A percentile compares a stretch with the other conserved stretches of the same genome.
Evolutionary conservation across 192 early-diverging fungal genomes (phyloP).

Genomic region (Linnemannia elongata): DNA sequence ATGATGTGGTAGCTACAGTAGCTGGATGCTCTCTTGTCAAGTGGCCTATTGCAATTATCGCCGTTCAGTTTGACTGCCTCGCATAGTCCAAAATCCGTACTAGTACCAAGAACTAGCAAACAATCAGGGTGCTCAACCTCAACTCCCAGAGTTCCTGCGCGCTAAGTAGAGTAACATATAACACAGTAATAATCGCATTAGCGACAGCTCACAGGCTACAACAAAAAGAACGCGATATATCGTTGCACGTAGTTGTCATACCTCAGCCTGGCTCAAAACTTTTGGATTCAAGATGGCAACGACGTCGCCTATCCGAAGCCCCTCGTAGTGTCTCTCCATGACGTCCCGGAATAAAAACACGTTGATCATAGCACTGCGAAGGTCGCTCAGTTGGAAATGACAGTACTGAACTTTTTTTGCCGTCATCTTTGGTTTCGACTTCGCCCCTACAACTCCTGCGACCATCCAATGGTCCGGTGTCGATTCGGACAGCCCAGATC

Average conservation of each 20-base stretch:
- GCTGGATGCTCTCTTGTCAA: slow-evolving; percentile 33
- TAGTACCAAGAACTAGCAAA: slow-evolving; percentile 25
- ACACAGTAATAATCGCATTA: background rate
- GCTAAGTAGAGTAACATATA: background rate
- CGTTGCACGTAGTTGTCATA: slow-evolving; percentile 7
- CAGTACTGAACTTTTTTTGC: slow-evolving; percentile 29
- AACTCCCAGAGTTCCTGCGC: slow-evolving; percentile 33
- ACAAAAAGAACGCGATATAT: background rate
- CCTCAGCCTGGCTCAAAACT: slow-evolving; percentile 46
- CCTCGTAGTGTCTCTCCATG: slow-evolving; percentile 25
- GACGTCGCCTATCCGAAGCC: slow-evolving; percentile 30
- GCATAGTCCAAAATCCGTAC: slow-evolving; percentile 36
- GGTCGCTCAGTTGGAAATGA: slow-evolving; percentile 43
- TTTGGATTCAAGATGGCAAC: slow-evolving; percentile 44
- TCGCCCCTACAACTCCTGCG: slow-evolving; percentile 45
- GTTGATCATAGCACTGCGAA: slow-evolving; percentile 20
- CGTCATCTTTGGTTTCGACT: slow-evolving; percentile 30
- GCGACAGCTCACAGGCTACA: too few species aligned
- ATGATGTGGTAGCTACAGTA: slow-evolving; percentile 50
- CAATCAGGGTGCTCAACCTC: slow-evolving; percentile 43
- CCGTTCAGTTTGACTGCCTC: slow-evolving; percentile 43
- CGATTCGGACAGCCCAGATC: background rate
- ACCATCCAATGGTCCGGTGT: slow-evolving; percentile 22
- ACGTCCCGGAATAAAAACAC: slow-evolving; percentile 46
- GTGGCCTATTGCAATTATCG: slow-evolving; percentile 28